A percentile compares a stretch with the other conserved stretches of the same genome.
These are phyloP conservation scores for Flaveria bidentis DNA, from an alignment of 129 eudicot species.

Conservation along the genomic window DNA sequence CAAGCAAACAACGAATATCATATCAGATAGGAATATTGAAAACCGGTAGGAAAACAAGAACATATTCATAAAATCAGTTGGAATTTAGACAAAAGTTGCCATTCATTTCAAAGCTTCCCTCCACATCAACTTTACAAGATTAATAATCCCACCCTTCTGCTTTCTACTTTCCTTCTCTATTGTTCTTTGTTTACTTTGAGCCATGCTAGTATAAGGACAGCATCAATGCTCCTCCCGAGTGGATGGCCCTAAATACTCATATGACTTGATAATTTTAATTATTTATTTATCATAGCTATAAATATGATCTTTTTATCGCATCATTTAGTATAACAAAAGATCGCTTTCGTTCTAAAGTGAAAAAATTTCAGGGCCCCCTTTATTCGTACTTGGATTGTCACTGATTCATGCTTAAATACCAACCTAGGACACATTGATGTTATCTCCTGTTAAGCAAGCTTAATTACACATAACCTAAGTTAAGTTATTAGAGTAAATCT, in stretches of 20 bases:
- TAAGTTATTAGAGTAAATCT: no score
- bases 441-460: background rate
- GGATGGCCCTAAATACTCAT: slow-evolving; percentile 47
- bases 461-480: background rate
- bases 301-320: slow-evolving; percentile 19
- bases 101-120: slow-evolving; percentile 34
- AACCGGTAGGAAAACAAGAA: slow-evolving; percentile 36
- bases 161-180: slow-evolving; percentile 30
- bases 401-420: slow-evolving; percentile 12
- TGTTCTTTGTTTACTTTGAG: slow-evolving; percentile 32
- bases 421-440: background rate
- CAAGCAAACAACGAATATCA: slow-evolving; percentile 35
- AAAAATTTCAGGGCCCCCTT: slow-evolving; percentile 14
- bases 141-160: slow-evolving; percentile 34
- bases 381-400: slow-evolving; percentile 21
- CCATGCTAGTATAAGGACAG: slow-evolving; percentile 37
- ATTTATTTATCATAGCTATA: slow-evolving; percentile 19
- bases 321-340: slow-evolving; percentile 1
- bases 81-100: slow-evolving; percentile 49
- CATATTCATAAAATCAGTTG: slow-evolving; percentile 46
- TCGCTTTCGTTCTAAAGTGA: slow-evolving; percentile 19
- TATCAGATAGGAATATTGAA: slow-evolving; percentile 70
- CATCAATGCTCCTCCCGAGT: slow-evolving; percentile 53
- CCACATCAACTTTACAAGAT: slow-evolving; percentile 43
- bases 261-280: slow-evolving; percentile 23